These are phyloP conservation scores for Phytophthora megakarya DNA, from an alignment of 352 stramenopile species.

Conservation along the genomic window DNA sequence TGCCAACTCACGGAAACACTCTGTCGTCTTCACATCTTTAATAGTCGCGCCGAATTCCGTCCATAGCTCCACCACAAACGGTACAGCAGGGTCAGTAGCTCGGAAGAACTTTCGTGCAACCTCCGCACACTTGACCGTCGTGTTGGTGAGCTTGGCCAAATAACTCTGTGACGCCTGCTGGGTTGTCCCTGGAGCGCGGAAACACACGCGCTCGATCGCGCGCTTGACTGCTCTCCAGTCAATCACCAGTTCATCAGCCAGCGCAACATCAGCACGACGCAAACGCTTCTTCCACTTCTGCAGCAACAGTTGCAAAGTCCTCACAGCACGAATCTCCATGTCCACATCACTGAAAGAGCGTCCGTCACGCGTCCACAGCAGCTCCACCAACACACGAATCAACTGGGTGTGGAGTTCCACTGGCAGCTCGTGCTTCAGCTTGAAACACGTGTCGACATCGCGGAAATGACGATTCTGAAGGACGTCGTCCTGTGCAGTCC, in stretches of 20 bases:
- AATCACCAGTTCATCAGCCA: slow-evolving; percentile 38
- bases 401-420: slow-evolving; percentile 45
- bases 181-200: slow-evolving; percentile 39
- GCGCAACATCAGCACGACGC: background rate
- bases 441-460: slow-evolving; percentile 58
- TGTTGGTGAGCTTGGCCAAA: slow-evolving; percentile 41
- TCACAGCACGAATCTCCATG: slow-evolving; percentile 51
- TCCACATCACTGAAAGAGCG: slow-evolving; percentile 54
- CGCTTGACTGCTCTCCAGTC: slow-evolving; percentile 53
- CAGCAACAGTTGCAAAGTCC: slow-evolving; percentile 51
- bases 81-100: slow-evolving; percentile 23
- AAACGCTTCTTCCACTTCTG: slow-evolving; percentile 57
- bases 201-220: slow-evolving; percentile 59
- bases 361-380: slow-evolving; percentile 53
- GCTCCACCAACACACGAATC: slow-evolving; percentile 49
- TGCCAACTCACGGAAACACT: slow-evolving; percentile 64
- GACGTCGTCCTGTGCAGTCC: background rate
- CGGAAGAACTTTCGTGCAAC: slow-evolving; percentile 55
- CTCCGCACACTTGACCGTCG: slow-evolving; percentile 57
- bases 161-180: slow-evolving; percentile 47
- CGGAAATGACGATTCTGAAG: slow-evolving; percentile 71
- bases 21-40: slow-evolving; percentile 49
- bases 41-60: slow-evolving; percentile 44
- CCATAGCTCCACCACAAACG: slow-evolving; percentile 60
- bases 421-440: slow-evolving; percentile 67